Evolutionary conservation across 805 yeast genomes (phyloP).

Genomic region (Kluyveromyces starmeri): DNA sequence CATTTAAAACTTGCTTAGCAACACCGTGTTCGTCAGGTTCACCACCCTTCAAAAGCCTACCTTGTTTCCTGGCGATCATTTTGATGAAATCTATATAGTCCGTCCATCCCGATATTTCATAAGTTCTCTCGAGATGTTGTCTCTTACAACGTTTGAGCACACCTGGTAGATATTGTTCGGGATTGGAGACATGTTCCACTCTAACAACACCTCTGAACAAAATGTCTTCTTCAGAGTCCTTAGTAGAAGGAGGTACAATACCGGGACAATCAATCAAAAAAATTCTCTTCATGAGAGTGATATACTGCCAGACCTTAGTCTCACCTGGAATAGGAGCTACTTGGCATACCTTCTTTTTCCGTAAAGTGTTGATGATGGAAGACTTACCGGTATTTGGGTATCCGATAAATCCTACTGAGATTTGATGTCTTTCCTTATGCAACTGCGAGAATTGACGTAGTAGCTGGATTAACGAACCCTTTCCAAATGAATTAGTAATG

Average conservation of each 20-base stretch:
- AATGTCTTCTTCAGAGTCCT: slow-evolving; percentile 86
- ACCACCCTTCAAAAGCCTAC: slow-evolving; percentile 91
- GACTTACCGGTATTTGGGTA: slow-evolving; percentile 99
- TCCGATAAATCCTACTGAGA: slow-evolving; percentile 94
- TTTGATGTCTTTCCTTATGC: slow-evolving; percentile 89
- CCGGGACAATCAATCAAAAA: slow-evolving; percentile 98
- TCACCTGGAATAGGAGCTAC: slow-evolving; percentile 99
- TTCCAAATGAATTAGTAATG: slow-evolving; percentile 94
- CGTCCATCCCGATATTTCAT: slow-evolving; percentile 88
- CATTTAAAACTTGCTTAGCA: slow-evolving; percentile 82
- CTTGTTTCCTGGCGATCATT: slow-evolving; percentile 83
- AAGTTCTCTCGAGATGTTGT: slow-evolving; percentile 89
- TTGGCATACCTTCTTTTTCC: slow-evolving; percentile 90
- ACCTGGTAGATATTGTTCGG: slow-evolving; percentile 92
- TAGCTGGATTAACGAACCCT: slow-evolving; percentile 89
- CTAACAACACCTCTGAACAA: slow-evolving; percentile 95
- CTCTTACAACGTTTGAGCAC: slow-evolving; percentile 76
- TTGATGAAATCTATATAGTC: slow-evolving; percentile 75
- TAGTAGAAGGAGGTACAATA: slow-evolving; percentile 90
- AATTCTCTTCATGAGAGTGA: slow-evolving; percentile 91
- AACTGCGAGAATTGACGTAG: slow-evolving; percentile 86
- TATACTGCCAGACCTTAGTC: slow-evolving; percentile 98
- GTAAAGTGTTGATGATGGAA: slow-evolving; percentile 84
- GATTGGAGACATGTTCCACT: slow-evolving; percentile 93
- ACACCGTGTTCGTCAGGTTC: slow-evolving; percentile 95